These are phyloP conservation scores for Candida odintsovae DNA, from an alignment of 805 yeast genomes.

Conservation along the genomic window DNA sequence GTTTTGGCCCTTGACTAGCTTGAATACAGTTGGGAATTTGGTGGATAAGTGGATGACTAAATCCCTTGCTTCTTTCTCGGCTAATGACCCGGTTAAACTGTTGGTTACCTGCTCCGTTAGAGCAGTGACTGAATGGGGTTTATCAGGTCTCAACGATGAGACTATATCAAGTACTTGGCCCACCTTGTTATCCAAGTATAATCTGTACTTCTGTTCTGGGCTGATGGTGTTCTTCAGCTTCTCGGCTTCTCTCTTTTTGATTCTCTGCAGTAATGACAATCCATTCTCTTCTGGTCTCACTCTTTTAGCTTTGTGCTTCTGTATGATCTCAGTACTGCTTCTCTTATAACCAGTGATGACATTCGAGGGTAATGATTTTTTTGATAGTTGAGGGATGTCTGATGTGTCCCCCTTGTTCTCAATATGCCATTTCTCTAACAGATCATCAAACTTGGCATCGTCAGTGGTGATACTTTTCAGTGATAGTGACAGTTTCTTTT, in stretches of 20 bases:
- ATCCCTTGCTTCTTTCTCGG: slow-evolving; percentile 19
- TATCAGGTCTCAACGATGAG: slow-evolving; percentile 17
- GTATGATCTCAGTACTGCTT: slow-evolving; percentile 13
- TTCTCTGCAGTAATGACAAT: slow-evolving; percentile 33
- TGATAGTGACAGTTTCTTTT: slow-evolving; percentile 4
- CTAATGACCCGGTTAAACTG: slow-evolving; percentile 16
- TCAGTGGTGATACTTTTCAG: slow-evolving; percentile 8
- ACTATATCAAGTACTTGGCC: slow-evolving; percentile 27
- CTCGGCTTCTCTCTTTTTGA: slow-evolving; percentile 30
- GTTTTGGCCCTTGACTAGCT: slow-evolving; percentile 9
- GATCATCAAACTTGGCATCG: slow-evolving; percentile 6
- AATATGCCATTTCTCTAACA: slow-evolving; percentile 14
- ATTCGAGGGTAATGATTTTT: neutral
- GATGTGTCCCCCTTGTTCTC: slow-evolving; percentile 1
- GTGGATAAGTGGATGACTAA: slow-evolving; percentile 10
- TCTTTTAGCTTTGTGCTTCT: neutral
- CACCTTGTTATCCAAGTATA: slow-evolving; percentile 25
- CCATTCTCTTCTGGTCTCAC: slow-evolving; percentile 4
- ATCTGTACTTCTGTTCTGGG: slow-evolving; percentile 22
- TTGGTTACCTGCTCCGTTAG: slow-evolving; percentile 14
- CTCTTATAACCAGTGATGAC: slow-evolving; percentile 9
- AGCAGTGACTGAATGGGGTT: slow-evolving; percentile 16
- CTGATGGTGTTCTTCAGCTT: slow-evolving; percentile 9
- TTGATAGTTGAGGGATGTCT: slow-evolving; percentile 12
- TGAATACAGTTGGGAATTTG: slow-evolving; percentile 18